Percentiles rank a stretch among this genome's conserved stretches.
phyloP scores from a whole-genome alignment of 164 flowering plant genomes.

The Macadamia tetraphylla region DNA sequence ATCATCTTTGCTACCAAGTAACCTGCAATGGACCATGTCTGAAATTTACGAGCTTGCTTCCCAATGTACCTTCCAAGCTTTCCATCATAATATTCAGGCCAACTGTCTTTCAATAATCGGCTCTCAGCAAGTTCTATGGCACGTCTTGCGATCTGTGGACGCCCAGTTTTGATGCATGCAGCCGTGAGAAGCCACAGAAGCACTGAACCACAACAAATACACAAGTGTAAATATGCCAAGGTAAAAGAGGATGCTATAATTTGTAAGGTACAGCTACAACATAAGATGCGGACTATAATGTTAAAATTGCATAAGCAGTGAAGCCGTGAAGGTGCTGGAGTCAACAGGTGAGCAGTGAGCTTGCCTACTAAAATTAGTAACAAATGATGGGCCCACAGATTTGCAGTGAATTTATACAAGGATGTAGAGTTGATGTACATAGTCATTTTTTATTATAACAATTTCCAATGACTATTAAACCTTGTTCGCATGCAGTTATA shows the following conservation, averaged over 20 bases:
- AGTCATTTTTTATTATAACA: no score
- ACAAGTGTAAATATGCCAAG: not conserved
- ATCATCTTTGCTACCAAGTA: conserved; percentile 61
- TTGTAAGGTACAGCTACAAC: not conserved
- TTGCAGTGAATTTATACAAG: no score
- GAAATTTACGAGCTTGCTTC: conserved; percentile 53
- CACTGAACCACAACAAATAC: conserved; percentile 28
- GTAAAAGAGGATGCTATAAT: not conserved
- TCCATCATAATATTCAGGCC: conserved; percentile 69
- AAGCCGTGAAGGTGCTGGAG: no score
- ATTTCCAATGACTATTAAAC: not conserved
- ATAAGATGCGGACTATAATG: not conserved
- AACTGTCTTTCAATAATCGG: conserved; percentile 41
- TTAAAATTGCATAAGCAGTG: no score
- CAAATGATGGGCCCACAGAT: no score
- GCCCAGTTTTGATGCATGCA: conserved; percentile 53
- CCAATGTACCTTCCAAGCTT: conserved; percentile 48
- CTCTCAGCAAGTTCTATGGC: conserved; percentile 51
- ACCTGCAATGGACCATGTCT: conserved; percentile 66
- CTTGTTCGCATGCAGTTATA: no score
- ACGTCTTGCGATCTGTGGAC: conserved; percentile 46
- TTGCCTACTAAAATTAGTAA: no score
- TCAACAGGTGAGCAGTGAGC: no score
- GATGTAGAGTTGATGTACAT: no score
- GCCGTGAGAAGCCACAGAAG: conserved; percentile 58